Conservation (phyloP, 495 filamentous ascomycete genomes). For the Halenospora varia region DNA sequence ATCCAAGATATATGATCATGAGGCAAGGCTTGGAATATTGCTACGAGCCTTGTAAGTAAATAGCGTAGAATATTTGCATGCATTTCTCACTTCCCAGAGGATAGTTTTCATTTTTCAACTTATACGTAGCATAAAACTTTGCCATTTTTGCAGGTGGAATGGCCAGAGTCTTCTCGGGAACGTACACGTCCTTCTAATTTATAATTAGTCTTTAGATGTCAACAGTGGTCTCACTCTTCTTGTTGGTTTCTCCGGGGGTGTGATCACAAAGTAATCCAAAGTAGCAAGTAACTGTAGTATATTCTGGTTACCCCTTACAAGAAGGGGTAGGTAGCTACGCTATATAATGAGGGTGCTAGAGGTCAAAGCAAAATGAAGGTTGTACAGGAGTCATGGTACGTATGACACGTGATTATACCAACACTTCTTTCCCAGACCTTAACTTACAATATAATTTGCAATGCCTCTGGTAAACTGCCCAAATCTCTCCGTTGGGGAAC, state of each 20-base stretch:
- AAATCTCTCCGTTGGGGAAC: conserved; percentile 59
- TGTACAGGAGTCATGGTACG: too few species aligned
- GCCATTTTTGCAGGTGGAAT: conserved; percentile 74
- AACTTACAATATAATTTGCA: conserved; percentile 66
- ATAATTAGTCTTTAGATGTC: conserved; percentile 20
- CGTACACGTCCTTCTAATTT: conserved; percentile 67
- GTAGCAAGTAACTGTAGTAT: too few species aligned
- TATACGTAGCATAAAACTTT: conserved; percentile 65
- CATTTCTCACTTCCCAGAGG: conserved; percentile 27
- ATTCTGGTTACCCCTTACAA: too few species aligned
- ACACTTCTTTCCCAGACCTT: too few species aligned
- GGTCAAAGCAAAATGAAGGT: too few species aligned
- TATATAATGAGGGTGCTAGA: too few species aligned
- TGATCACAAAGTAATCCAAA: too few species aligned
- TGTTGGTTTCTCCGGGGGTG: too few species aligned
- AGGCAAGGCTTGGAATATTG: conserved; percentile 38
- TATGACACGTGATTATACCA: too few species aligned
- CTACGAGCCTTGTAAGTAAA: conserved; percentile 20
- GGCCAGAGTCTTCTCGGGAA: conserved; percentile 65
- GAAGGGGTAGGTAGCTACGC: too few species aligned
- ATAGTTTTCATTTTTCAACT: conserved; percentile 50
- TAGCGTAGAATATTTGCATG: neutral
- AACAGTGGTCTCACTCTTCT: too few species aligned
- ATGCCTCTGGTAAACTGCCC: conserved; percentile 68
- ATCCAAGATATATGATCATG: conserved; percentile 50